Percentiles rank a stretch among this genome's conserved stretches.
Evolutionary conservation across 768 basidiomycete genomes (phyloP).

Genomic region (Artomyces pyxidatus): DNA sequence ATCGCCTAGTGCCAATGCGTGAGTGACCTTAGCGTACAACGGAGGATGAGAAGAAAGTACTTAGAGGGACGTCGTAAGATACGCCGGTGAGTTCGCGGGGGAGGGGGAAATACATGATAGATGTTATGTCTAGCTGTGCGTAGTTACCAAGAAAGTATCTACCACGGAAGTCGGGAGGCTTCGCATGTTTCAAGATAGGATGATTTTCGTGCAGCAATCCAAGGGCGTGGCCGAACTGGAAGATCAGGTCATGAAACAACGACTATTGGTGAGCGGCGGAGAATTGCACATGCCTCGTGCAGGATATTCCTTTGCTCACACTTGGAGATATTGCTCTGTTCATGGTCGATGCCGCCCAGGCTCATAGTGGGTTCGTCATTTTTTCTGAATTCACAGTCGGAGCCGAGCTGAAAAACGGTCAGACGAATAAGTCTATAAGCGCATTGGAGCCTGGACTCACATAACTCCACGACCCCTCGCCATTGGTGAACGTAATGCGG

Average conservation of each 20-base stretch:
- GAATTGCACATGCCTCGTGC: neutral
- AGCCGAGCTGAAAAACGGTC: neutral
- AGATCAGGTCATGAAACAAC: neutral
- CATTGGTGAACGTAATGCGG: neutral
- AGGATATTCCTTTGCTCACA: neutral
- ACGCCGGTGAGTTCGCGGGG: neutral
- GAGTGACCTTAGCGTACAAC: too few species aligned
- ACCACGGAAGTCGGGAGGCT: too few species aligned
- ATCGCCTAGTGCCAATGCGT: too few species aligned
- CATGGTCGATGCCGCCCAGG: neutral
- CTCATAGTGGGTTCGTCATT: neutral
- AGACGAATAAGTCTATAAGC: neutral
- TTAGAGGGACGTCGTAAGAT: neutral
- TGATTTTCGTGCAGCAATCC: neutral
- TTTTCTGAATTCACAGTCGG: neutral
- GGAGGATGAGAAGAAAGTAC: neutral
- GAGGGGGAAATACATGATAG: neutral
- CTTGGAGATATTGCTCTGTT: neutral
- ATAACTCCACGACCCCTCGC: neutral
- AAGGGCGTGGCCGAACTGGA: neutral
- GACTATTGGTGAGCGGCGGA: neutral
- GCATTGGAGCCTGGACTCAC: neutral
- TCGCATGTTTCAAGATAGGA: too few species aligned
- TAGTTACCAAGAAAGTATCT: neutral
- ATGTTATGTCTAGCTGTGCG: neutral